Evolutionary conservation across 2,329 filamentous ascomycete species (phyloP).

Genomic region (Penicillium sp.): DNA sequence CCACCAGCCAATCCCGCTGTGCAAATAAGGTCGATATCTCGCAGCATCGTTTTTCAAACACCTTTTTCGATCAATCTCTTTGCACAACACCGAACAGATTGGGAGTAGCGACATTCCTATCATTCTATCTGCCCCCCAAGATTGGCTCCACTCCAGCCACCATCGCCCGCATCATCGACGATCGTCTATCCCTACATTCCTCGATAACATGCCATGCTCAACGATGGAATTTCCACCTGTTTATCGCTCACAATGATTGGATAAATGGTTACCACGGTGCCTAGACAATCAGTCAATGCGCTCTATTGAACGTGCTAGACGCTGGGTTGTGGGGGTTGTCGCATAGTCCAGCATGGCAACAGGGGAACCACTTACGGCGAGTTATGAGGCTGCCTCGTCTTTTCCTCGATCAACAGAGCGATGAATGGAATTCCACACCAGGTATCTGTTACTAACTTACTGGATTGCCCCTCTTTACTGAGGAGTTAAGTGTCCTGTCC

Average conservation of each 20-base stretch:
- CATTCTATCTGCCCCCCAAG: not conserved
- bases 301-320: not conserved
- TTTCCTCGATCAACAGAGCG: not conserved
- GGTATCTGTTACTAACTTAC: constrained; percentile 15
- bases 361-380: not conserved
- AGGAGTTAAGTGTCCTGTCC: constrained; percentile 20
- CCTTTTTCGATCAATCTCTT: not conserved
- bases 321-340: not conserved
- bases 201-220: constrained; percentile 17
- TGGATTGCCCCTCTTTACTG: constrained; percentile 4
- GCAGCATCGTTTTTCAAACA: not conserved
- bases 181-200: constrained; percentile 24
- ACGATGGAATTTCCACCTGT: constrained; percentile 5
- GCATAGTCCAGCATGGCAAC: constrained; percentile 10
- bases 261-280: constrained; percentile 11
- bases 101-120: constrained; percentile 5
- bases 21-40: not conserved
- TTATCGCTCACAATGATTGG: constrained; percentile 1
- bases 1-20: not conserved
- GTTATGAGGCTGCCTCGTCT: constrained; percentile 10
- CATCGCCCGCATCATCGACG: not conserved
- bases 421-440: constrained; percentile 23
- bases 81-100: not conserved
- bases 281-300: not conserved
- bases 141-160: constrained; percentile 4